Percentiles rank a stretch among this genome's conserved stretches.
Conservation (phyloP, 2,329 filamentous ascomycete genomes). For the Neopestalotiopsis rosae region DNA sequence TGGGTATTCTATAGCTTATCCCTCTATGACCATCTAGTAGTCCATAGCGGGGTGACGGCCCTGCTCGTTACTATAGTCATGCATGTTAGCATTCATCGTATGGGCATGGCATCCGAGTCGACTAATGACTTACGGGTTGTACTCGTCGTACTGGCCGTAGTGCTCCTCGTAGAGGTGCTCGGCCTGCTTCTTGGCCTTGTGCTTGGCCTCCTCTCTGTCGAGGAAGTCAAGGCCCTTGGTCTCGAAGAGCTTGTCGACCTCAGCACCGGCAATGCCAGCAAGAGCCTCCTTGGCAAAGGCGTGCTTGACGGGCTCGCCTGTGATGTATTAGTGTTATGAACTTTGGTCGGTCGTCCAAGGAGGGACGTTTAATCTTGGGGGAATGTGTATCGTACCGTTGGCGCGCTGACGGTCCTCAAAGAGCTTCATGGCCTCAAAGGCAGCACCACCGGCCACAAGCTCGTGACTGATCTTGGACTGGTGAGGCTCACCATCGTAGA, state of each 20-base stretch:
- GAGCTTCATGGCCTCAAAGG: constrained; percentile 80
- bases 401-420: constrained; percentile 77
- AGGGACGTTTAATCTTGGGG: no score
- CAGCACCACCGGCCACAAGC: constrained; percentile 74
- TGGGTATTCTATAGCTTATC: not conserved
- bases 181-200: constrained; percentile 62
- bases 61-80: not conserved
- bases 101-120: no score
- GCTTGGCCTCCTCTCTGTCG: constrained; percentile 63
- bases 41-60: not conserved
- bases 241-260: constrained; percentile 78
- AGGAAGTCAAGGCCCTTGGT: constrained; percentile 68
- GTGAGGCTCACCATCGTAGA: constrained; percentile 52
- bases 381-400: constrained; percentile 55
- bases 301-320: constrained; percentile 75
- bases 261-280: constrained; percentile 73
- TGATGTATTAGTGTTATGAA: not conserved
- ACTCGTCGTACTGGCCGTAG: constrained; percentile 58
- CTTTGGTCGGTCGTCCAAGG: not conserved
- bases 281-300: constrained; percentile 79
- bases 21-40: constrained; percentile 7
- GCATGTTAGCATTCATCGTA: not conserved
- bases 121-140: constrained; percentile 57
- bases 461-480: constrained; percentile 74
- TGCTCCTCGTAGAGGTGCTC: constrained; percentile 67